phyloP scores from a whole-genome alignment of 441 rosid genomes.

The Populus hybrid region DNA sequence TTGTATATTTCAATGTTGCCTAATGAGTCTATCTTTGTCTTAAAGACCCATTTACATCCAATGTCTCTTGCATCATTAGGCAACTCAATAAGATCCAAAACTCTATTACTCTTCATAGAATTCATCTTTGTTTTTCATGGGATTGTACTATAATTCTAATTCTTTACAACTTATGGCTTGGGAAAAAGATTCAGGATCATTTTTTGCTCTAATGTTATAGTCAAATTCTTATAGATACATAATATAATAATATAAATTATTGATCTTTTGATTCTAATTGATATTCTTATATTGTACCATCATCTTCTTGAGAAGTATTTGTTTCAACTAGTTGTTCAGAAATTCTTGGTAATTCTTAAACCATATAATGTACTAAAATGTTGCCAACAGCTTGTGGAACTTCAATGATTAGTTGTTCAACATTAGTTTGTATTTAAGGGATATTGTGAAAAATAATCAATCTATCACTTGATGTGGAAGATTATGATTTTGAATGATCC shows the following conservation, averaged over 20 bases:
- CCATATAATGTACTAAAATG: not conserved
- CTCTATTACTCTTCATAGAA: no score
- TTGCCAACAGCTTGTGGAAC: not conserved
- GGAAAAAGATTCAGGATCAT: not conserved
- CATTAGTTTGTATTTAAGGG: not conserved
- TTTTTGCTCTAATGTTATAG: not conserved
- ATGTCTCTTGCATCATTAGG: no score
- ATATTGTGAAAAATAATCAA: not conserved
- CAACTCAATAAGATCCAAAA: no score
- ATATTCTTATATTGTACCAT: not conserved
- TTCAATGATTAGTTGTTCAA: not conserved
- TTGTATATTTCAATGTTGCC: not conserved
- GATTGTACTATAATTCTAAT: not conserved
- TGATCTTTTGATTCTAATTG: not conserved
- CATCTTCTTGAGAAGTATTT: not conserved
- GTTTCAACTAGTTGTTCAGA: not conserved
- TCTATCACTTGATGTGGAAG: not conserved
- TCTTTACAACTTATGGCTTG: not conserved
- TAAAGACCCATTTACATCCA: no score
- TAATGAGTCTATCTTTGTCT: no score
- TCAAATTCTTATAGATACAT: constrained; percentile 3
- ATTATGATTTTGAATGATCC: not conserved
- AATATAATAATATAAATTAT: not conserved
- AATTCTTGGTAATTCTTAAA: not conserved
- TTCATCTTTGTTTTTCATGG: not conserved